Base-by-base conservation (phyloP, 163 green algal species). In the Chlamydomonas reinhardtii region DNA sequence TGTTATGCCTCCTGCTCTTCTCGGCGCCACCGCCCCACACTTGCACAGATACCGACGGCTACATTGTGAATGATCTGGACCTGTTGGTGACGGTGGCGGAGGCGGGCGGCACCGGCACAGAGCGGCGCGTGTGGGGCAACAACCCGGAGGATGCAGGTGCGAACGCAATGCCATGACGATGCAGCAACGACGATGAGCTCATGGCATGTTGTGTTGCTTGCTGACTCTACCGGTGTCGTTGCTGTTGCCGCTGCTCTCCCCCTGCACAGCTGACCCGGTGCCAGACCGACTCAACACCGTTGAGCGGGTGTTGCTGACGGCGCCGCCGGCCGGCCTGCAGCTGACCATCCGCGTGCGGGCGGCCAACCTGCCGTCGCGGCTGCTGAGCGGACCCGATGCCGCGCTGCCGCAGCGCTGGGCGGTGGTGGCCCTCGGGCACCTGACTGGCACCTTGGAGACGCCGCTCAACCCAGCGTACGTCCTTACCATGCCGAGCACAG, bases 241-340 rank as follows among this genome's bases (percentile, higher is more conserved):
- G n/a, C n/a, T n/a, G n/a, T n/a, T n/a, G 35, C 27, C 16, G 35
- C 27, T 24, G 24, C 9, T 17, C 27, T 20, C 39, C 39, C 5
- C 56, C 2, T 22, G 17, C 56, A 20, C 77, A 84, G 77, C 24
- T 29, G 22, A 19, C 32, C 29, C 65, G 4, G 8, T 16, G 9
- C 64, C 77, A 4, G 77, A 85, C 77, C 14, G 20, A 14, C 24
- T 76, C 65, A 85, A 85, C 66, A 75, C 65, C 0, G 79, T 85
- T 24, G 79, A 85, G 79, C 68, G 66, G 5, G 81, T 87, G 68
- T 17, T 68, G 27, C 81, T 87, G 35, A 1, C 35, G 20, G 17
- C 56, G 14, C 70, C 37, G 56, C 25, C 32, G 0, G 69, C 69
- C 0, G 54, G 54, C 14, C 31, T 34, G 4, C 19, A 34, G 4